phyloP scores from a whole-genome alignment of 331 rosid species.

The Cydonia oblonga region DNA sequence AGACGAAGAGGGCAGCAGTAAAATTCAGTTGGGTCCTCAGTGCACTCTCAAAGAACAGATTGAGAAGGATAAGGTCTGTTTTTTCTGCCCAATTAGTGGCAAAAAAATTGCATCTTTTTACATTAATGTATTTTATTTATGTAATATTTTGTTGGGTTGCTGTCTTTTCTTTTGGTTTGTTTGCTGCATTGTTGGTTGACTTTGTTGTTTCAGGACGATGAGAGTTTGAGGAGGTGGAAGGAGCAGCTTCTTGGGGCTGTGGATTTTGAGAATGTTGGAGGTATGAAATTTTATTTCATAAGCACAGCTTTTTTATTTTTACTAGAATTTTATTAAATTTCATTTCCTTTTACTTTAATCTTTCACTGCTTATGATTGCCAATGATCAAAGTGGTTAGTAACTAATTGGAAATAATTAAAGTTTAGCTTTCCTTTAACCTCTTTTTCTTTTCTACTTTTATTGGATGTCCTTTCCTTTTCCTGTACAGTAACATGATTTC shows the following conservation, averaged over 20 bases:
- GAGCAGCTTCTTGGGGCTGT: constrained; percentile 45
- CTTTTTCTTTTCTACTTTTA: not conserved
- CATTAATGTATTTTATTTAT: not conserved
- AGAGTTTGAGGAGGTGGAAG: constrained; percentile 52
- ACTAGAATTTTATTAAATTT: too few species aligned
- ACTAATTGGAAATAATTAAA: not conserved
- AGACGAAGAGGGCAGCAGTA: constrained; percentile 28
- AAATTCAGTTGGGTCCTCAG: constrained; percentile 37
- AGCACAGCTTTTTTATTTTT: not conserved
- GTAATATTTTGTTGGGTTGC: not conserved
- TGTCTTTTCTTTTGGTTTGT: not conserved
- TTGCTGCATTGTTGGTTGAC: not conserved
- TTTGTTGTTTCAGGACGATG: constrained; percentile 31
- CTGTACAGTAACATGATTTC: not conserved
- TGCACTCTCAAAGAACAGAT: constrained; percentile 40
- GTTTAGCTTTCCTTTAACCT: not conserved
- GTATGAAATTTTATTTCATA: constrained; percentile 5
- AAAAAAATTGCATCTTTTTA: not conserved
- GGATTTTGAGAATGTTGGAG: constrained; percentile 38
- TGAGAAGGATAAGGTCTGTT: constrained; percentile 41
- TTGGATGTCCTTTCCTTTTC: not conserved
- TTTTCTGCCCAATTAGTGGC: not conserved
- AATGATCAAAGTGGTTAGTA: not conserved
- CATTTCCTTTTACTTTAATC: not conserved
- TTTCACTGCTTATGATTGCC: constrained; percentile 1